A percentile compares a stretch with the other conserved stretches of the same genome.
phyloP scores from a whole-genome alignment of 2,329 filamentous ascomycete genomes.

The Fusarium sp. region DNA sequence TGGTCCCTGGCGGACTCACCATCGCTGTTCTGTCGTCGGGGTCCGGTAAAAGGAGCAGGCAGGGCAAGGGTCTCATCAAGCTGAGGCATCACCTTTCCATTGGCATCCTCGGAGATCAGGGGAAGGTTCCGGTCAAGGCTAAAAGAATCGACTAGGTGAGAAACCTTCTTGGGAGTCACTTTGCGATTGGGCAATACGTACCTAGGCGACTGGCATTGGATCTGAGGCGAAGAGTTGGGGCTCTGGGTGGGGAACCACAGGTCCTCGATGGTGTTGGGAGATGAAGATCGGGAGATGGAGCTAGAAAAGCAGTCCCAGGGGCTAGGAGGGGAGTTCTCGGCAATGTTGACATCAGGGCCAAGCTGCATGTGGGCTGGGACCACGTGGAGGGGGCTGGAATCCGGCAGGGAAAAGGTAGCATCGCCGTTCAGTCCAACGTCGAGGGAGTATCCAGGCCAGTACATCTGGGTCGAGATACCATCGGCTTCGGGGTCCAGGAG shows the following conservation, averaged over 20 bases:
- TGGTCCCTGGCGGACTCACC: conserved; percentile 70
- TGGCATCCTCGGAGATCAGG: conserved; percentile 44
- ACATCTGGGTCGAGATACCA: conserved; percentile 58
- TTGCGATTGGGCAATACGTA: conserved; percentile 50
- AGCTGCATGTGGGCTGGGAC: conserved; percentile 64
- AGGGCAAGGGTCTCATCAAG: conserved; percentile 46
- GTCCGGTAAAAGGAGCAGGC: conserved; percentile 51
- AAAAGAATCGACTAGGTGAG: conserved; percentile 36
- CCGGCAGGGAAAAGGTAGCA: conserved; percentile 54
- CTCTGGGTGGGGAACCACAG: conserved; percentile 52
- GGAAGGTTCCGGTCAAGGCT: conserved; percentile 47
- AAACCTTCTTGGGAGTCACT: conserved; percentile 21
- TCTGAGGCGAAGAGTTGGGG: conserved; percentile 58
- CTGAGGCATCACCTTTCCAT: conserved; percentile 36
- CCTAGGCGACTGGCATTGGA: conserved; percentile 62
- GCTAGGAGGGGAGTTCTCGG: conserved; percentile 59
- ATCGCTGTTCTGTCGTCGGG: conserved; percentile 59
- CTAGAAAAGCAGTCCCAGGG: conserved; percentile 63
- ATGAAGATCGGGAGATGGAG: conserved; percentile 60
- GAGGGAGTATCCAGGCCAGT: conserved; percentile 58
- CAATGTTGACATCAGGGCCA: conserved; percentile 59
- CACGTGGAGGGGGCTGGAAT: conserved; percentile 59
- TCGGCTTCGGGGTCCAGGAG: conserved; percentile 59
- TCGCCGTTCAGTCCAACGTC: conserved; percentile 54
- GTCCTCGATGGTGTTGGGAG: conserved; percentile 59